phyloP scores from a whole-genome alignment of 805 yeast genomes.

The Allodekkera sacchari region DNA sequence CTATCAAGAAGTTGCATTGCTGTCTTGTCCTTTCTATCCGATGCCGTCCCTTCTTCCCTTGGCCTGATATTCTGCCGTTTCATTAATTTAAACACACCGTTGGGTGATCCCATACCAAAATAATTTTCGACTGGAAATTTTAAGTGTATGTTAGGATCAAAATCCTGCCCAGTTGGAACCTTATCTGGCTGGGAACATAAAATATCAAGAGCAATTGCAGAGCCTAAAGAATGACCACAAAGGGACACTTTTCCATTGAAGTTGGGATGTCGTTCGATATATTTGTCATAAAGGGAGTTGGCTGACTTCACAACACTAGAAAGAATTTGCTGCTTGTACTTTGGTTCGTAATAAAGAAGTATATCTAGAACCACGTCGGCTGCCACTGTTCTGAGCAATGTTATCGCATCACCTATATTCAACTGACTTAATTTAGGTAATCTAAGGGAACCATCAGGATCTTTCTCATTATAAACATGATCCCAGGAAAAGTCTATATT shows the following conservation, averaged over 20 bases:
- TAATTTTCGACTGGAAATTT: slow-evolving; percentile 66
- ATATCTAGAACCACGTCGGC: slow-evolving; percentile 87
- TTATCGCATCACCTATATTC: slow-evolving; percentile 70
- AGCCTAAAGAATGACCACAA: slow-evolving; percentile 88
- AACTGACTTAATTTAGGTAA: slow-evolving; percentile 63
- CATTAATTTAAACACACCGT: slow-evolving; percentile 76
- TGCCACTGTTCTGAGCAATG: slow-evolving; percentile 64
- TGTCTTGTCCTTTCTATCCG: slow-evolving; percentile 5
- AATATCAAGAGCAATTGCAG: slow-evolving; percentile 75
- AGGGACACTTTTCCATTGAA: slow-evolving; percentile 78
- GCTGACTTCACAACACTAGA: slow-evolving; percentile 53
- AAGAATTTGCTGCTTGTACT: slow-evolving; percentile 53
- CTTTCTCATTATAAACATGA: slow-evolving; percentile 28
- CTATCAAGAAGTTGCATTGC: slow-evolving; percentile 10
- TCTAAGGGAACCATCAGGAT: slow-evolving; percentile 30
- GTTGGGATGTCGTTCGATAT: slow-evolving; percentile 53
- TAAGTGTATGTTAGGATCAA: slow-evolving; percentile 32
- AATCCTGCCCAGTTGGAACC: slow-evolving; percentile 17
- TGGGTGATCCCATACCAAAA: slow-evolving; percentile 84
- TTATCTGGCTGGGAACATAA: slow-evolving; percentile 41
- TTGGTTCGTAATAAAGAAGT: slow-evolving; percentile 68
- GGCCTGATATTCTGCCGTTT: slow-evolving; percentile 53
- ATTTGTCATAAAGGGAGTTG: slow-evolving; percentile 53
- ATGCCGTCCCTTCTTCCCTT: slow-evolving; percentile 12
- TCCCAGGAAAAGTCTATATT: slow-evolving; percentile 53